Percentiles rank a stretch among this genome's conserved stretches.
These are phyloP conservation scores for Aspergillus felis DNA, from an alignment of 2,329 filamentous ascomycete genomes.

Conservation along the genomic window DNA sequence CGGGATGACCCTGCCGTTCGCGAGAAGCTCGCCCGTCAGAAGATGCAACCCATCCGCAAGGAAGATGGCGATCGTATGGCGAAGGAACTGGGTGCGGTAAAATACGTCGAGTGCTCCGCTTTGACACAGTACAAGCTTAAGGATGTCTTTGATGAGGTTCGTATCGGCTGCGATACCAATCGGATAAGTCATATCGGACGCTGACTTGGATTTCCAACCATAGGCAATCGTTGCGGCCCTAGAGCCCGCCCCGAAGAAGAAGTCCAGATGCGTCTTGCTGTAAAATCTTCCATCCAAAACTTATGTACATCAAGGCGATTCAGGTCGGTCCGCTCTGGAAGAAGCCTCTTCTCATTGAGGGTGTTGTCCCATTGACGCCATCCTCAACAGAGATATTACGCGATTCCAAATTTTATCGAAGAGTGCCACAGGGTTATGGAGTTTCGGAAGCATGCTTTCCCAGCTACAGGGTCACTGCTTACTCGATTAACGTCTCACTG, in stretches of 20 bases:
- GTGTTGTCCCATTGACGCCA: not conserved
- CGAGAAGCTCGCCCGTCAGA: constrained; percentile 91
- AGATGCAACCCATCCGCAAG: constrained; percentile 87
- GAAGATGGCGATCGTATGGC: constrained; percentile 96
- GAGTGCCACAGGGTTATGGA: not conserved
- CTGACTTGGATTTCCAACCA: constrained; percentile 2
- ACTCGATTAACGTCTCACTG: not conserved
- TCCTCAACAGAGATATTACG: not conserved
- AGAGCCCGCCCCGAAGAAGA: constrained; percentile 82
- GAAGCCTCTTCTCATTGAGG: not conserved
- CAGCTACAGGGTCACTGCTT: not conserved
- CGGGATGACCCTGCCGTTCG: constrained; percentile 80
- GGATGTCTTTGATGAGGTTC: constrained; percentile 98
- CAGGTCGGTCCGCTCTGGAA: not conserved
- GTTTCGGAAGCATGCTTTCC: not conserved
- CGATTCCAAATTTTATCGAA: not conserved
- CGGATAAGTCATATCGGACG: not conserved
- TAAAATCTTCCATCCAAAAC: constrained; percentile 36
- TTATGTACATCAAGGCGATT: not conserved
- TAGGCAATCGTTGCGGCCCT: constrained; percentile 94
- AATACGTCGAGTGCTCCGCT: constrained; percentile 98
- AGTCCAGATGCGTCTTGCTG: constrained; percentile 67
- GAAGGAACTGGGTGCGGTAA: constrained; percentile 93
- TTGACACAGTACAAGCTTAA: constrained; percentile 98
- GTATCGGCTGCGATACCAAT: constrained; percentile 21